Evolutionary conservation across 768 basidiomycete genomes (phyloP), one percentile per base, ranked within the genome.

Genomic region (Rickenella mellea): DNA sequence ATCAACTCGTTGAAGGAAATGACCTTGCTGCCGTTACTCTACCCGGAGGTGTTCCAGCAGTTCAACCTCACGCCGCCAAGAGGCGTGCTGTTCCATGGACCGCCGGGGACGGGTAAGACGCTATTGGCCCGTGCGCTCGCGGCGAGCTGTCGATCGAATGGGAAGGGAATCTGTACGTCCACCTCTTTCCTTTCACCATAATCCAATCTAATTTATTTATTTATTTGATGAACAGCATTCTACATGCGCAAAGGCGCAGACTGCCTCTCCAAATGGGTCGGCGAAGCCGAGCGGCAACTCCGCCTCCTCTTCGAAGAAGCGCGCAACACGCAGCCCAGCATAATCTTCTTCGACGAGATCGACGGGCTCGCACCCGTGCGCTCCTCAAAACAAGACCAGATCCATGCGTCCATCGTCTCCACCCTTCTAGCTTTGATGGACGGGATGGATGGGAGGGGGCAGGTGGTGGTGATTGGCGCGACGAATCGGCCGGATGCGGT

Each of bases 181-280:
- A 9, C 17, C 37, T n/a, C n/a, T 10, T 19, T 36, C 21, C 26
- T 36, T 44, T 29, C 26, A 1, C 29, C n/a, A 20, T 20, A 8
- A 35, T 8, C 31, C 32, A 41, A 15, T 15, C 22, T 41, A 24
- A 39, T 45, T 15, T 42, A 28, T 22, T 8, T 21, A 22, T 20
- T 17, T 39, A 40, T 24, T 28, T 17, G 27, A 30, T 17, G 21
- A 12, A 0, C 50, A 93, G 92, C 96, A 2, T 99, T 99, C 69
- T 99, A 94, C 71, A 98, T 99, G 96, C 83, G 96, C 38, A 99
- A 99, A 65, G 96, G 96, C 15, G 96, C 96, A 26, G 96, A 99
- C 61, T 89, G 87, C 51, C 71, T 98, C 22, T 93, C 91, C 6
- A 99, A 99, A 66, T 99, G 94, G 94, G 96, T 99, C 10, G 96